These are phyloP conservation scores for Hyaloscypha variabilis DNA, from an alignment of 495 filamentous ascomycete genomes.

Conservation along the genomic window DNA sequence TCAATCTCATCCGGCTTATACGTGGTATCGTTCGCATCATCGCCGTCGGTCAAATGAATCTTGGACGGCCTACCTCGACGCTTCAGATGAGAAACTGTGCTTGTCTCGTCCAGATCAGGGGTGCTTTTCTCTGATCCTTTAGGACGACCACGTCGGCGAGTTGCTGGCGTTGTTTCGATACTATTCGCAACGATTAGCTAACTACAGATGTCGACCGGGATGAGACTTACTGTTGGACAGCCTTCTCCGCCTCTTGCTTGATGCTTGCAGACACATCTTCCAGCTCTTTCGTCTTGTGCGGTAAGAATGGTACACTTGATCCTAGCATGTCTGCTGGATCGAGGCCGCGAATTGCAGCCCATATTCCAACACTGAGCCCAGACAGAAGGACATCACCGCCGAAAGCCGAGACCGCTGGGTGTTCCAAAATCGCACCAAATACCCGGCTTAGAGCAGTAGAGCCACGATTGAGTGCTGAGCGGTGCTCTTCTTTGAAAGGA, in stretches of 20 bases:
- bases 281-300: slow-evolving; percentile 12
- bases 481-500: slow-evolving; percentile 43
- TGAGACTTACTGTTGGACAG: slow-evolving; percentile 14
- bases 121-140: slow-evolving; percentile 7
- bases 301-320: slow-evolving; percentile 11
- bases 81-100: slow-evolving; percentile 1
- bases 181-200: slow-evolving; percentile 2
- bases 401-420: slow-evolving; percentile 51
- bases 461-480: slow-evolving; percentile 41
- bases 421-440: slow-evolving; percentile 40
- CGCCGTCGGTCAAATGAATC: slow-evolving; percentile 23
- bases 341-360: slow-evolving; percentile 52
- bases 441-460: slow-evolving; percentile 43
- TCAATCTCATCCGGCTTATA: slow-evolving; percentile 28
- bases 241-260: slow-evolving; percentile 25
- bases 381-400: slow-evolving; percentile 55
- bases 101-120: background rate
- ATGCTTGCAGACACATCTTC: slow-evolving; percentile 14
- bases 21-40: slow-evolving; percentile 21
- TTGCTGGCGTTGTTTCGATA: slow-evolving; percentile 5
- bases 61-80: slow-evolving; percentile 32
- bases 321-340: slow-evolving; percentile 43
- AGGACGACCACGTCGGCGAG: slow-evolving; percentile 10
- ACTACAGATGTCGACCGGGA: too few relatives aligned
- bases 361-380: slow-evolving; percentile 51